Conservation (phyloP, 192 early-diverging fungal species). For the Linnemannia schmuckeri region DNA sequence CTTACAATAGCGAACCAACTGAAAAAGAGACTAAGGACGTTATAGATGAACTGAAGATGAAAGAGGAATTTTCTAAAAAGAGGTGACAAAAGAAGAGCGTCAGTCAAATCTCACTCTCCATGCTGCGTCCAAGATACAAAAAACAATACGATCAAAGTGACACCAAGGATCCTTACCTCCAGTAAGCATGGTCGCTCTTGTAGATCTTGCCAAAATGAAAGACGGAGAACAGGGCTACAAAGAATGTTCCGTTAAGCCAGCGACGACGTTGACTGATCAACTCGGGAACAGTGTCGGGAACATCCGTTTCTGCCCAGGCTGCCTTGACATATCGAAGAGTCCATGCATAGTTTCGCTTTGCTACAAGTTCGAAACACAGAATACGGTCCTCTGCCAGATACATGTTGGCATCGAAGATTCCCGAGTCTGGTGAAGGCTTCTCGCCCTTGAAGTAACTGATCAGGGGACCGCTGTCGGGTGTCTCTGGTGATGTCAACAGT, state of each 20-base stretch:
- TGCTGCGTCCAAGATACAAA: not conserved
- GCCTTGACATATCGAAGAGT: conserved; percentile 78
- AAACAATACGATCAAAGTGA: not conserved
- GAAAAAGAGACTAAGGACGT: conserved; percentile 86
- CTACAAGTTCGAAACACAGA: conserved; percentile 83
- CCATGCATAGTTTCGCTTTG: conserved; percentile 77
- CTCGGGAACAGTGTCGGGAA: conserved; percentile 78
- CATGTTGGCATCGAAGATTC: conserved; percentile 78
- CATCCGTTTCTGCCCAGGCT: conserved; percentile 85
- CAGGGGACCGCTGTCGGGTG: conserved; percentile 70
- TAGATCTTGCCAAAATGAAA: conserved; percentile 75
- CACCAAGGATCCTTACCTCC: conserved; percentile 21
- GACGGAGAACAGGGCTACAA: conserved; percentile 80
- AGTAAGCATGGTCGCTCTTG: conserved; percentile 73
- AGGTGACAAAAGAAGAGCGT: not conserved
- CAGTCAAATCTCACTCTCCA: not conserved
- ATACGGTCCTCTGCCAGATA: conserved; percentile 82
- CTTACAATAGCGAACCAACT: conserved; percentile 90
- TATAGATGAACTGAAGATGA: conserved; percentile 85
- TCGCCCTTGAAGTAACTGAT: conserved; percentile 85
- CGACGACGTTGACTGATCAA: conserved; percentile 85
- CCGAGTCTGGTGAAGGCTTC: conserved; percentile 66
- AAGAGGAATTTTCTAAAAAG: conserved; percentile 73
- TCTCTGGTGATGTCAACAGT: conserved; percentile 68
- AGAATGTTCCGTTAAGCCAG: conserved; percentile 87